A percentile compares a stretch with the other conserved stretches of the same genome.
These are phyloP conservation scores for Fusarium sp. DNA, from an alignment of 2,329 filamentous ascomycete species.

Conservation along the genomic window DNA sequence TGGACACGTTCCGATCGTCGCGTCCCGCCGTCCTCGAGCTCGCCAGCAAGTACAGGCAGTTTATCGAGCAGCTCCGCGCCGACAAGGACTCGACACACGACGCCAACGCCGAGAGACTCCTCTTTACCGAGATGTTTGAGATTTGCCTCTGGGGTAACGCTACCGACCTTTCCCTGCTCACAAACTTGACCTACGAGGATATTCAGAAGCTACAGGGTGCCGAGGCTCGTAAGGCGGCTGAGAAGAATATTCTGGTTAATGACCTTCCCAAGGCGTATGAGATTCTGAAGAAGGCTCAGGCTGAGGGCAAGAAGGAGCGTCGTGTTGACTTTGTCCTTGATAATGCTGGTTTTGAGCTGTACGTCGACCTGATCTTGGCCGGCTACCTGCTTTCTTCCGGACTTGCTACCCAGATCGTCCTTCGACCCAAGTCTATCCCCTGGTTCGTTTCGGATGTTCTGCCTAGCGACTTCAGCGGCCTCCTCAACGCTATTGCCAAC, in stretches of 20 bases:
- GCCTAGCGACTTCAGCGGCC: slow-evolving; percentile 84
- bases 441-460: slow-evolving; percentile 99
- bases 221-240: slow-evolving; percentile 84
- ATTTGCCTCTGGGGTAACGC: slow-evolving; percentile 98
- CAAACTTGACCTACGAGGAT: slow-evolving; percentile 91
- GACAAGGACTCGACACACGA: slow-evolving; percentile 65
- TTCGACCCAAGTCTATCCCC: slow-evolving; percentile 94
- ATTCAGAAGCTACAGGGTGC: slow-evolving; percentile 96
- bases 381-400: slow-evolving; percentile 88
- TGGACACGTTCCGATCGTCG: slow-evolving; percentile 91
- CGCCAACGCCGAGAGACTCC: slow-evolving; percentile 76
- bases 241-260: slow-evolving; percentile 93
- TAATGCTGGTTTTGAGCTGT: slow-evolving; percentile 97
- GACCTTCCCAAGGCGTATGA: slow-evolving; percentile 81
- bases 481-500: slow-evolving; percentile 82
- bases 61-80: slow-evolving; percentile 74
- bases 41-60: slow-evolving; percentile 80
- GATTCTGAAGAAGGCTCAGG: slow-evolving; percentile 73
- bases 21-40: slow-evolving; percentile 87
- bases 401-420: slow-evolving; percentile 86
- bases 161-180: slow-evolving; percentile 91
- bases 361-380: slow-evolving; percentile 91
- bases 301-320: slow-evolving; percentile 73
- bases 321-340: slow-evolving; percentile 95
- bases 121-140: slow-evolving; percentile 95